Evolutionary conservation across 345 rosid species (phyloP).

Genomic region (Boechera retrofracta): DNA sequence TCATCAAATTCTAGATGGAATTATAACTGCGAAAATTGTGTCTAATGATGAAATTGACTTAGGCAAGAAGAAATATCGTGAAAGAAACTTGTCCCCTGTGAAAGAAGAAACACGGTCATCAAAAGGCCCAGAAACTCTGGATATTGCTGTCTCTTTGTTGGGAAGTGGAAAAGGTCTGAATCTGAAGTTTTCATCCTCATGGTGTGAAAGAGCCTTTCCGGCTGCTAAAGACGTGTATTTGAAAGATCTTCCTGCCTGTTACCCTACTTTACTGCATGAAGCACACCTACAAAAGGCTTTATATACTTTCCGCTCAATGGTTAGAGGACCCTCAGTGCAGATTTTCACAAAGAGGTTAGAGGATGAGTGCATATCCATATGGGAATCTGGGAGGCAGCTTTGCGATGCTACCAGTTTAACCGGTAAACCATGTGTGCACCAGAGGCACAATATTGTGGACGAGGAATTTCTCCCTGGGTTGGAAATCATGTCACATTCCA

Average conservation of each 20-base stretch:
- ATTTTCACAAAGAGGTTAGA: slow-evolving; percentile 62
- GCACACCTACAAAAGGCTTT: slow-evolving; percentile 66
- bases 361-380: slow-evolving; percentile 74
- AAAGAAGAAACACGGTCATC: slow-evolving; percentile 56
- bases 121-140: slow-evolving; percentile 57
- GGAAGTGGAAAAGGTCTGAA: slow-evolving; percentile 74
- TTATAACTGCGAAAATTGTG: slow-evolving; percentile 62
- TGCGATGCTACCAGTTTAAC: slow-evolving; percentile 94
- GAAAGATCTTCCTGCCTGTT: slow-evolving; percentile 73
- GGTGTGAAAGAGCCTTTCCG: slow-evolving; percentile 84
- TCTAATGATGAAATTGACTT: slow-evolving; percentile 56
- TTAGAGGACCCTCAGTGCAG: slow-evolving; percentile 75
- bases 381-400: slow-evolving; percentile 86
- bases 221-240: slow-evolving; percentile 76
- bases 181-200: slow-evolving; percentile 63
- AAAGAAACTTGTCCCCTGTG: slow-evolving; percentile 48
- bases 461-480: slow-evolving; percentile 42
- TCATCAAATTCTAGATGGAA: slow-evolving; percentile 56
- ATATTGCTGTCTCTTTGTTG: slow-evolving; percentile 64
- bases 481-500: slow-evolving; percentile 61
- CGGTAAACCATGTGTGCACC: slow-evolving; percentile 82
- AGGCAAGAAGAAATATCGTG: slow-evolving; percentile 62
- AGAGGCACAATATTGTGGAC: slow-evolving; percentile 54
- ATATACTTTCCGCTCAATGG: slow-evolving; percentile 70
- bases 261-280: slow-evolving; percentile 73